Evolutionary conservation across 1,139 yeast species (phyloP), one percentile per base, ranked within the genome.

Genomic region (Meyerozyma elateridarum): DNA sequence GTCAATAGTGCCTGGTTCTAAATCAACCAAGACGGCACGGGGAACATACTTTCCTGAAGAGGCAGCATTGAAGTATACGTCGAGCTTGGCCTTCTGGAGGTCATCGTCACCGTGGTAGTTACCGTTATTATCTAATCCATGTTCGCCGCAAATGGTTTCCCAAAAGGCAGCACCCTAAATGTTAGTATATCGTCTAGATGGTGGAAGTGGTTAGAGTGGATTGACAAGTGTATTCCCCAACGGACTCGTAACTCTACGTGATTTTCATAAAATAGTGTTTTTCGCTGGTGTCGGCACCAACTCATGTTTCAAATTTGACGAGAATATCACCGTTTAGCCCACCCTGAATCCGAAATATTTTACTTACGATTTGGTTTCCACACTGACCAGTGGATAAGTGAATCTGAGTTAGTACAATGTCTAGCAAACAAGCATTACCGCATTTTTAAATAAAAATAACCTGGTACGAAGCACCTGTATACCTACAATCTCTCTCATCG

Each of bases 381-480:
- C 98, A 91, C 72, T 89, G 97, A 64, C 97, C 97, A 37, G 96
- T 83, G 42, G 96, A 89, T 63, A 89, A 76, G 66, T 89, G 97
- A 63, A 89, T 85, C 91, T 82, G 36, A 29, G 61, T 53, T 56
- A 51, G 56, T 51, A 50, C 28, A 22, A 11, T 22, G 18, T 18
- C 15, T 15, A n/a, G 12, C 18, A 15, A 28, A 12, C 8, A 8
- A 8, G n/a, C n/a, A n/a, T n/a, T 17, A 15, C 4, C 4, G 7
- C 24, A 11, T 15, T 11, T n/a, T 15, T 11, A 4, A 17, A n/a
- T 15, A 21, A 15, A 12, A 8, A 20, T 6, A 22, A 13, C 12
- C 8, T n/a, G 15, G 19, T 15, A 6, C 7, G 24, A 11, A 8
- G 29, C 15, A 15, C 25, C 17, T 8, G 21, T 24, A 11, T 35